Base-by-base conservation (phyloP, 2,329 filamentous ascomycete genomes). In the Neonectria hederae region DNA sequence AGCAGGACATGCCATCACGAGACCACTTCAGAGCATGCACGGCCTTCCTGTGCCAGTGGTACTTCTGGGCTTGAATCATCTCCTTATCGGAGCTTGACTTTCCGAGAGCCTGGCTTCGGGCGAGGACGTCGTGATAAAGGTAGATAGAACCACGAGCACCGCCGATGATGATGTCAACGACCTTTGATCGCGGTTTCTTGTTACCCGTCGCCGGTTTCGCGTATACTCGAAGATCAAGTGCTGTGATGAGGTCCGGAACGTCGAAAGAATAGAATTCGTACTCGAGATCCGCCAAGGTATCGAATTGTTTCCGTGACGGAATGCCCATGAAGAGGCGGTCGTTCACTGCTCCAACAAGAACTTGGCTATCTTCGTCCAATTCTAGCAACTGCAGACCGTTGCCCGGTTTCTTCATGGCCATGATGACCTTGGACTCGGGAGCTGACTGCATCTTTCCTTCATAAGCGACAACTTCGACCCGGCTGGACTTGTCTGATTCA, bases 21-120 rank as follows among this genome's bases (percentile, higher is more conserved):
- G 96, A 97, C 92, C 94, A 98, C 78, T 96, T 97, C 62, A 97
- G 84, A 10, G 92, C 87, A 72, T 92, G 90, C 9, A 97, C 94
- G 53, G 90, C 88, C 71, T 90, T 89, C 72, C 94, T 87, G 78
- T 99, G 96, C 96, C 96, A 99, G 77, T 98, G 96, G 57, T 94
- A 83, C 67, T 90, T 91, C 61, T 90, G 89, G 35, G 84, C 84
- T 64, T 84, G 83, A 24, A 88, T 76, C 21, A 86, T 83, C 43
- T 87, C 78, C 70, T 82, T 81, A 74, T 81, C 77, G 55, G 71
- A 72, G 38, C 79, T 78, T 1, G 76, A 72, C 51, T 77, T 79
- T 2, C 78, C 77, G 32, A 82, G 76, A 49, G 76, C 77, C 55
- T 83, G 84, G 40, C 92, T 81, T 66, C 87, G 87, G 61, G 81